phyloP scores from a whole-genome alignment of 371 early-diverging fungal species.

The Circinella minor region DNA sequence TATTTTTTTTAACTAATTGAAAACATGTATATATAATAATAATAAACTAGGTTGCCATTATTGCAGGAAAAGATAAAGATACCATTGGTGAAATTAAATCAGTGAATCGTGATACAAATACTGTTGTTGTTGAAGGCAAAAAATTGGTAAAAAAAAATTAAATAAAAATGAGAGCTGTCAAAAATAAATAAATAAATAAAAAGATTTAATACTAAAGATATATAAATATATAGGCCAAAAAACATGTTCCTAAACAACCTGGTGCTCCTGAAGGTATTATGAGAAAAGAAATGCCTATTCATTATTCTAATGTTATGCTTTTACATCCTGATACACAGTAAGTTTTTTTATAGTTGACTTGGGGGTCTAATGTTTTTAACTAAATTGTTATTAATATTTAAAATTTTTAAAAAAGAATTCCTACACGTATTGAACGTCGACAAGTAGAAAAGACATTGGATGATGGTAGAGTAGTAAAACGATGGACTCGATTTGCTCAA shows the following conservation, averaged over 20 bases:
- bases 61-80: conserved; percentile 58
- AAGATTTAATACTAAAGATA: background rate
- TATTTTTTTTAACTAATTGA: background rate
- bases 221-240: conserved; percentile 37
- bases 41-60: conserved; percentile 44
- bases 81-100: conserved; percentile 54
- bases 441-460: conserved; percentile 40
- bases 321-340: conserved; percentile 59
- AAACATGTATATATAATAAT: background rate
- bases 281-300: conserved; percentile 53
- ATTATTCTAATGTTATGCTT: conserved; percentile 56
- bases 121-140: conserved; percentile 54
- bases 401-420: conserved; percentile 32
- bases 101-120: conserved; percentile 45
- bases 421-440: conserved; percentile 47
- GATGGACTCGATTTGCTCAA: conserved; percentile 49
- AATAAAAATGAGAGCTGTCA: background rate
- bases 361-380: too few species aligned
- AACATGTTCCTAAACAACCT: conserved; percentile 52
- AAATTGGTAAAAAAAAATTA: conserved; percentile 37
- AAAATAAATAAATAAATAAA: background rate
- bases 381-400: too few species aligned
- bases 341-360: conserved; percentile 9
- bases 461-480: conserved; percentile 41
- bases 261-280: conserved; percentile 55